Conservation (phyloP, 352 stramenopile genomes). For the Phytopythium sindhum region DNA sequence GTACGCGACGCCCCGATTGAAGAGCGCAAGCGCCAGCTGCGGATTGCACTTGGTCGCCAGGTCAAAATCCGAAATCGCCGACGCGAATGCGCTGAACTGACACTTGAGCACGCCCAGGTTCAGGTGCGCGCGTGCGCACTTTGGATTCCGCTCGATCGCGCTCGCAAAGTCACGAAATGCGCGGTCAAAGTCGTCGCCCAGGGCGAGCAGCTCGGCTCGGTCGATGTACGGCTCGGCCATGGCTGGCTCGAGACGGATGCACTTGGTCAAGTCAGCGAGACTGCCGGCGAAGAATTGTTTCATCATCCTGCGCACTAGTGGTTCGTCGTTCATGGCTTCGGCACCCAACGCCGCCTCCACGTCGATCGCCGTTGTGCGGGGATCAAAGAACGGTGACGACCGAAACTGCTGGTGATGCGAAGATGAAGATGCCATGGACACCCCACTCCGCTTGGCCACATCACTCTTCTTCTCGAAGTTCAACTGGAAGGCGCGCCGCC, state of each 20-base stretch:
- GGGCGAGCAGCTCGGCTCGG: constrained; percentile 57
- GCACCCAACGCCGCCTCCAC: constrained; percentile 40
- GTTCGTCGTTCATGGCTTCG: constrained; percentile 49
- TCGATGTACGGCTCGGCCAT: constrained; percentile 63
- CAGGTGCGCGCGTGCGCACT: constrained; percentile 47
- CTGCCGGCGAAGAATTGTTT: constrained; percentile 46
- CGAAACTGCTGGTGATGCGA: background rate
- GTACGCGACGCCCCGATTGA: constrained; percentile 72
- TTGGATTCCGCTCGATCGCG: constrained; percentile 47
- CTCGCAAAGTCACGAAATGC: constrained; percentile 60
- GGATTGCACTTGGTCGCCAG: constrained; percentile 47
- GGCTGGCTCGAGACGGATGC: constrained; percentile 53
- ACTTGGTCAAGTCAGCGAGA: constrained; percentile 58
- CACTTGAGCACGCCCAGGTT: constrained; percentile 77
- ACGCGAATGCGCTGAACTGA: constrained; percentile 57
- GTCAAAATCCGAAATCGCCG: constrained; percentile 71
- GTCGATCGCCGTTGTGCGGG: constrained; percentile 31
- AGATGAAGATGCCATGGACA: background rate
- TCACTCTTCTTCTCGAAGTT: constrained; percentile 28
- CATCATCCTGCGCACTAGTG: constrained; percentile 43
- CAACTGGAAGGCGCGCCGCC: constrained; percentile 48
- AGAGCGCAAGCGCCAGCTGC: constrained; percentile 35
- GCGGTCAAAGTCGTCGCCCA: constrained; percentile 56
- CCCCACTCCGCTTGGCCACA: background rate
- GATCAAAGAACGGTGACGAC: constrained; percentile 39